phyloP scores from a whole-genome alignment of 2,329 filamentous ascomycete genomes.

The Diaporthe helianthi region DNA sequence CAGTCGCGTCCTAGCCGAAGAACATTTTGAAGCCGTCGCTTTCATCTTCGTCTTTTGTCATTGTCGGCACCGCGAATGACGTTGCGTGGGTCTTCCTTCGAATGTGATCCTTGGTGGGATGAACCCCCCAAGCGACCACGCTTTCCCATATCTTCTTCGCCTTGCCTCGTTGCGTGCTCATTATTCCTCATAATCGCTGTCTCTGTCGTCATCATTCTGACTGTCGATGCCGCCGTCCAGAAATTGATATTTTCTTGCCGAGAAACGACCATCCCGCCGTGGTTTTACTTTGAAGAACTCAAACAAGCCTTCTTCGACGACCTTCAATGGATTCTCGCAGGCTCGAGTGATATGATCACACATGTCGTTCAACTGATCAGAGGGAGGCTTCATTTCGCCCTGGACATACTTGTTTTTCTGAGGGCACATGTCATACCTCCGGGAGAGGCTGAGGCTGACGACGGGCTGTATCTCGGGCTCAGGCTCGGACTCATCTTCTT shows the following conservation, averaged over 20 bases:
- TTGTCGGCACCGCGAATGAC: neutral
- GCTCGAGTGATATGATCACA: constrained; percentile 38
- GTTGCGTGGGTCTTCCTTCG: neutral
- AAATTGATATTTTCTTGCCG: neutral
- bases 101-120: neutral
- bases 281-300: constrained; percentile 21
- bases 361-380: constrained; percentile 33
- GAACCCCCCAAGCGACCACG: neutral
- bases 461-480: no score
- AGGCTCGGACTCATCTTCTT: no score
- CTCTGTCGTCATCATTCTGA: neutral
- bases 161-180: neutral
- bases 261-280: neutral
- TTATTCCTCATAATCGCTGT: neutral
- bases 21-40: neutral
- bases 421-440: constrained; percentile 32
- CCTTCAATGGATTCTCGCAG: constrained; percentile 35
- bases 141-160: neutral
- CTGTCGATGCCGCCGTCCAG: neutral
- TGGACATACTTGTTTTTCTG: neutral
- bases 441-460: constrained; percentile 17
- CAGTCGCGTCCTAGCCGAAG: no score
- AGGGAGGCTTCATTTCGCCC: no score
- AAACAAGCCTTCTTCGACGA: constrained; percentile 36
- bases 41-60: neutral